Conservation (phyloP, 345 rosid genomes). For the Hibiscus mutabilis region DNA sequence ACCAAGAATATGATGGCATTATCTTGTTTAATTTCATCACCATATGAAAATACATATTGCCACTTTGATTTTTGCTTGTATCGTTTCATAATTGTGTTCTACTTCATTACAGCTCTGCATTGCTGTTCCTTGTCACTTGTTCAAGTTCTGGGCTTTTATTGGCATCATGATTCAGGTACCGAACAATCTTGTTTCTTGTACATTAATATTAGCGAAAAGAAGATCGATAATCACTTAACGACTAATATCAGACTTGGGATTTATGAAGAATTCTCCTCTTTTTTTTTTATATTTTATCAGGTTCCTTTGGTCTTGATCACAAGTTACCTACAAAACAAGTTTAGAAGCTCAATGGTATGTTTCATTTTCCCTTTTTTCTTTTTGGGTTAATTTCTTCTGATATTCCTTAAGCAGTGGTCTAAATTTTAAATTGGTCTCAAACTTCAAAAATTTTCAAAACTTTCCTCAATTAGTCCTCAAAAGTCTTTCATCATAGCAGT, state of each 20-base stretch:
- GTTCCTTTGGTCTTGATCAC: constrained; percentile 85
- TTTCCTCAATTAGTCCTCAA: too few relatives aligned
- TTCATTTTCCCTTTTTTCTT: too few relatives aligned
- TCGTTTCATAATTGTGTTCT: not conserved
- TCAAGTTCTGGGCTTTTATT: constrained; percentile 87
- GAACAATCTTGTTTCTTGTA: not conserved
- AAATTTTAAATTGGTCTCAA: too few relatives aligned
- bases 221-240: not conserved
- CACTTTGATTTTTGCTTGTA: not conserved
- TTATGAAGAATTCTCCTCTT: constrained; percentile 7
- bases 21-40: not conserved
- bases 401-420: not conserved
- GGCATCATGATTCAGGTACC: constrained; percentile 97
- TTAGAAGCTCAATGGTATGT: constrained; percentile 72
- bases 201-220: not conserved
- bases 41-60: not conserved
- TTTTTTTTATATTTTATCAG: constrained; percentile 27
- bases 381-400: not conserved
- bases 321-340: constrained; percentile 63
- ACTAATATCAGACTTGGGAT: not conserved
- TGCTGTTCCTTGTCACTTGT: constrained; percentile 93
- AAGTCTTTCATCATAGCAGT: too few relatives aligned
- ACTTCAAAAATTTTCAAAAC: too few relatives aligned
- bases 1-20: not conserved
- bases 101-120: constrained; percentile 60